phyloP scores from a whole-genome alignment of 257 asterid species.

The Solanum chilense region DNA sequence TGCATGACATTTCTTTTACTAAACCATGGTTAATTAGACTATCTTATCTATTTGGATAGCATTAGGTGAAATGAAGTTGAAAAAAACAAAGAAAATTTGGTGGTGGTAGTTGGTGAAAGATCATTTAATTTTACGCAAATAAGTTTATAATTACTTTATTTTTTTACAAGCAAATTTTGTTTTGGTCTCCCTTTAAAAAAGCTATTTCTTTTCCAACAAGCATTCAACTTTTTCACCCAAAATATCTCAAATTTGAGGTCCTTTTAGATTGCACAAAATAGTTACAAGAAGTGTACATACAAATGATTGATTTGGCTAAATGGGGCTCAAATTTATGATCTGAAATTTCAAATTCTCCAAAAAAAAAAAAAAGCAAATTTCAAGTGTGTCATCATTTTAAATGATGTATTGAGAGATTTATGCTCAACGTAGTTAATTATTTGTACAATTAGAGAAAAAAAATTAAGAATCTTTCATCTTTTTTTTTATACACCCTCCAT shows the following conservation, averaged over 20 bases:
- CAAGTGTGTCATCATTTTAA: too few relatives aligned
- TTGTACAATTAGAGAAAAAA: too few relatives aligned
- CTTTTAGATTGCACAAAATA: background rate
- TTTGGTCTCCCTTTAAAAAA: background rate
- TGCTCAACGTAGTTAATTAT: too few relatives aligned
- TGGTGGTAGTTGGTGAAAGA: background rate
- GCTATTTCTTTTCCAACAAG: background rate
- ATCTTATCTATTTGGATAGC: background rate
- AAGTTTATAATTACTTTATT: background rate
- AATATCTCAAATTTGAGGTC: background rate
- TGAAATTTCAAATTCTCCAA: too few relatives aligned
- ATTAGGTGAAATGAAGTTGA: background rate
- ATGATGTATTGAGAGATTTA: too few relatives aligned
- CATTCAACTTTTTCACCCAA: background rate
- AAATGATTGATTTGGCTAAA: background rate
- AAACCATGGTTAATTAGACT: background rate
- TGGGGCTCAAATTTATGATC: too few relatives aligned
- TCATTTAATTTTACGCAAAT: background rate
- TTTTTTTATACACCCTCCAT: too few relatives aligned
- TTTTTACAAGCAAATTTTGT: background rate
- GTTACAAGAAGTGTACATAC: background rate
- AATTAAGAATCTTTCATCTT: too few relatives aligned
- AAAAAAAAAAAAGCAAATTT: too few relatives aligned
- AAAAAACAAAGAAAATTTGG: background rate
- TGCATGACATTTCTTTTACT: background rate